phyloP scores from a whole-genome alignment of 106 monocot genomes.

The Acanthochlamys bracteata region DNA sequence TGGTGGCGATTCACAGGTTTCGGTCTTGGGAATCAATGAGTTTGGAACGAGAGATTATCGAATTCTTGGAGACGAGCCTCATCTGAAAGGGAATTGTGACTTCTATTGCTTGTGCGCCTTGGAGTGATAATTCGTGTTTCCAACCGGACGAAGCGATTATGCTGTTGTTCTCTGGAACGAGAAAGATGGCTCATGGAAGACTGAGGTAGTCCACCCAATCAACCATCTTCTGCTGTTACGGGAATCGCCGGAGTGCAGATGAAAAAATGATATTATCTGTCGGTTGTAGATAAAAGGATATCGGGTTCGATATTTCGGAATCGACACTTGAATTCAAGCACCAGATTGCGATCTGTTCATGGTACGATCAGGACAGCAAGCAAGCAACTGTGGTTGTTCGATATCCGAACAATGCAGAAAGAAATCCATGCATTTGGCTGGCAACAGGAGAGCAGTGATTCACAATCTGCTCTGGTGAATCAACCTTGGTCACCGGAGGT shows the following conservation, averaged over 20 bases:
- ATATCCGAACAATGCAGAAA: constrained; percentile 44
- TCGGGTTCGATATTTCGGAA: constrained; percentile 51
- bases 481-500: constrained; percentile 87
- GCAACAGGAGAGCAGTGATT: constrained; percentile 93
- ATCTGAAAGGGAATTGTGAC: constrained; percentile 79
- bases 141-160: constrained; percentile 84
- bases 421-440: constrained; percentile 85
- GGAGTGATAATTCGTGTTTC: constrained; percentile 50
- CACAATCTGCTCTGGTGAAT: constrained; percentile 83
- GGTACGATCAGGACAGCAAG: constrained; percentile 81
- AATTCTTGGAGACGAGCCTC: constrained; percentile 62
- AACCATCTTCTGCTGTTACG: constrained; percentile 89
- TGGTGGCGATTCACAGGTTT: constrained; percentile 57
- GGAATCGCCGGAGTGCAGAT: constrained; percentile 73
- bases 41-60: constrained; percentile 19
- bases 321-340: constrained; percentile 57
- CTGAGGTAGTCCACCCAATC: constrained; percentile 42
- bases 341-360: constrained; percentile 78
- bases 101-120: constrained; percentile 63
- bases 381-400: constrained; percentile 79
- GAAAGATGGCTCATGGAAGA: constrained; percentile 55
- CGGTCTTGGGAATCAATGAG: constrained; percentile 44
- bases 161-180: constrained; percentile 74
- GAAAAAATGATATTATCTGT: constrained; percentile 67
- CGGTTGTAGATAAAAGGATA: constrained; percentile 81